Evolutionary conservation across 2,329 filamentous ascomycete species (phyloP).

Genomic region (Juglanconis oblonga): DNA sequence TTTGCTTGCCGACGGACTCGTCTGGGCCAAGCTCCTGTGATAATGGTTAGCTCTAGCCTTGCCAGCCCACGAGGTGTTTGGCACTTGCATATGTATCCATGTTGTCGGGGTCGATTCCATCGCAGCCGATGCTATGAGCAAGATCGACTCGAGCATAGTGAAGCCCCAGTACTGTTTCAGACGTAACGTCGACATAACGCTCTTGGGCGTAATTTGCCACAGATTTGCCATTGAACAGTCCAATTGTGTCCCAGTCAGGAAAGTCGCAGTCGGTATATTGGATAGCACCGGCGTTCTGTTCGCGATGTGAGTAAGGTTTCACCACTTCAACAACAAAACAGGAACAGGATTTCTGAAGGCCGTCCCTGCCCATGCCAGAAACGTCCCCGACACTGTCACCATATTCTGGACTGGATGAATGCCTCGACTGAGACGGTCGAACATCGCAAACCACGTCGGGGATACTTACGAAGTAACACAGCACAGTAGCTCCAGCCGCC

Average conservation of each 20-base stretch:
- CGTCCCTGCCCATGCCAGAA: too few relatives aligned
- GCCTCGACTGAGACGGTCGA: too few relatives aligned
- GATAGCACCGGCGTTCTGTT: not conserved
- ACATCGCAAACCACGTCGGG: not conserved
- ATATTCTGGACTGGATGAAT: too few relatives aligned
- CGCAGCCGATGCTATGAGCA: conserved; percentile 13
- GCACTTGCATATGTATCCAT: conserved; percentile 11
- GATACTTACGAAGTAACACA: conserved; percentile 13
- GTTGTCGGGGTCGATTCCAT: conserved; percentile 16
- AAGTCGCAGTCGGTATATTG: conserved; percentile 12
- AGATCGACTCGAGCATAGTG: conserved; percentile 13
- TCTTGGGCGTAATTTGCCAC: conserved; percentile 11
- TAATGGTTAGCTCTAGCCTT: not conserved
- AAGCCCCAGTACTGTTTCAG: not conserved
- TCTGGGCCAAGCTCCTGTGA: conserved; percentile 1
- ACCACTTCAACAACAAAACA: not conserved
- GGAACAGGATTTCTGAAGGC: not conserved
- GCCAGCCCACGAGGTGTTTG: too few relatives aligned
- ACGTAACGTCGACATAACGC: conserved; percentile 12
- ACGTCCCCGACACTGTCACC: too few relatives aligned
- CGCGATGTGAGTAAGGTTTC: not conserved
- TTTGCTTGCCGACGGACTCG: conserved; percentile 13
- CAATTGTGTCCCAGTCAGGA: not conserved
- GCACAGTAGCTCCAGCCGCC: conserved; percentile 5
- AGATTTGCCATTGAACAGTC: conserved; percentile 4